These are phyloP conservation scores for Leccinum olivaceopallidum DNA, from an alignment of 768 basidiomycete genomes.

Conservation along the genomic window DNA sequence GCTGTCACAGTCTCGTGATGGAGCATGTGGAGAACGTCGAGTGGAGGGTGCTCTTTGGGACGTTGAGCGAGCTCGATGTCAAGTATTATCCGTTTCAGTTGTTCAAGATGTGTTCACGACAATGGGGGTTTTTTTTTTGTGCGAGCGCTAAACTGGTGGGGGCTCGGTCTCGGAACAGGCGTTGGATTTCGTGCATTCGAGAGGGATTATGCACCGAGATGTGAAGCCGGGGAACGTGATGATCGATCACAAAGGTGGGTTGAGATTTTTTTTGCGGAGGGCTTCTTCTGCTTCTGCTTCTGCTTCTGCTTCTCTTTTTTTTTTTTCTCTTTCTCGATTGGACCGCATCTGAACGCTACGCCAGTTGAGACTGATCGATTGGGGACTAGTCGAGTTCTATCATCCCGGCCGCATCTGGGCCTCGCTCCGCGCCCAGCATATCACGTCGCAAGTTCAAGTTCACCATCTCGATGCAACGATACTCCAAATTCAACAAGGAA, in stretches of 20 bases:
- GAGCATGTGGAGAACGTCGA: conserved; percentile 70
- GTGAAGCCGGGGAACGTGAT: conserved; percentile 73
- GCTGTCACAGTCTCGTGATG: conserved; percentile 65
- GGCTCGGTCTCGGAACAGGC: conserved; percentile 35
- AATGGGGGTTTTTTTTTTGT: background rate
- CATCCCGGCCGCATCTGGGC: conserved; percentile 43
- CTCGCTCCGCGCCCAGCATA: conserved; percentile 51
- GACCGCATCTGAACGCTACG: conserved; percentile 1
- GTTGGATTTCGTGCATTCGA: conserved; percentile 69
- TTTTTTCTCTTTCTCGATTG: background rate
- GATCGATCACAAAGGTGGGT: conserved; percentile 51
- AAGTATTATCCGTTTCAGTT: conserved; percentile 69
- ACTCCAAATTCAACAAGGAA: conserved; percentile 99
- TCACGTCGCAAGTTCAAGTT: conserved; percentile 98
- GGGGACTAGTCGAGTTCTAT: conserved; percentile 79
- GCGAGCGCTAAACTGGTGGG: background rate
- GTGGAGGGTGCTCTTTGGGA: conserved; percentile 59
- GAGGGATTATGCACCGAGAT: conserved; percentile 72
- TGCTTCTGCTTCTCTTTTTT: background rate
- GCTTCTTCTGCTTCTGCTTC: too few relatives aligned
- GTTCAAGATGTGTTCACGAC: conserved; percentile 42
- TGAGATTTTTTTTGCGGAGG: background rate
- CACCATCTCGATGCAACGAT: conserved; percentile 97
- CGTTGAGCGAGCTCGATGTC: conserved; percentile 63
- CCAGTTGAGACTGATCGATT: conserved; percentile 64